A percentile compares a stretch with the other conserved stretches of the same genome.
Evolutionary conservation across 139 green algal species (phyloP).

Genomic region (Tetraselmis chui): DNA sequence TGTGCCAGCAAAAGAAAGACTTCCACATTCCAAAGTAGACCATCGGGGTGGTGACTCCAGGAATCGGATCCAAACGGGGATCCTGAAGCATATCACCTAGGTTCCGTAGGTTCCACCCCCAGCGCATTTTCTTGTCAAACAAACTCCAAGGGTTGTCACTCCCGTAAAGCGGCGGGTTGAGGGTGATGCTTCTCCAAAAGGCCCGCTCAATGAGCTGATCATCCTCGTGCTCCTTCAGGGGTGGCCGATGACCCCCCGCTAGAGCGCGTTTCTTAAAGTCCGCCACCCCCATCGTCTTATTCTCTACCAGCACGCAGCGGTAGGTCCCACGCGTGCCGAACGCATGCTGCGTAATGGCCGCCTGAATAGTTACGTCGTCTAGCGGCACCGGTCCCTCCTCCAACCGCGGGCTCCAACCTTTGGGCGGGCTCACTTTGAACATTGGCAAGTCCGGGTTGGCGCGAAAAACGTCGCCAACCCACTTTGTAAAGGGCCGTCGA

Average conservation of each 20-base stretch:
- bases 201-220: constrained; percentile 36
- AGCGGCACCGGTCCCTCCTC: constrained; percentile 26
- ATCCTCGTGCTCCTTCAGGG: constrained; percentile 8
- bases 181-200: constrained; percentile 49
- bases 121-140: constrained; percentile 56
- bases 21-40: neutral
- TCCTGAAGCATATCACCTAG: constrained; percentile 34
- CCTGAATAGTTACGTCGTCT: constrained; percentile 38
- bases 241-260: constrained; percentile 1
- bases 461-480: constrained; percentile 27
- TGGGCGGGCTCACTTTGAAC: constrained; percentile 60
- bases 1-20: constrained; percentile 1
- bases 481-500: no score
- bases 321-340: no score
- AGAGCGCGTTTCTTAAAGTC: constrained; percentile 30
- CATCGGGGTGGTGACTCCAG: constrained; percentile 4
- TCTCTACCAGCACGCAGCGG: constrained; percentile 45
- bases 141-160: constrained; percentile 58
- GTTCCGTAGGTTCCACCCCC: constrained; percentile 60
- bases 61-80: constrained; percentile 20
- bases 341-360: constrained; percentile 52
- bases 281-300: constrained; percentile 36
- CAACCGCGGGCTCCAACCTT: constrained; percentile 40
- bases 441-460: constrained; percentile 49
- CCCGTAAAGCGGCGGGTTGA: constrained; percentile 51